Conservation (phyloP, 2,329 filamentous ascomycete genomes). For the Aspergillus sp. region DNA sequence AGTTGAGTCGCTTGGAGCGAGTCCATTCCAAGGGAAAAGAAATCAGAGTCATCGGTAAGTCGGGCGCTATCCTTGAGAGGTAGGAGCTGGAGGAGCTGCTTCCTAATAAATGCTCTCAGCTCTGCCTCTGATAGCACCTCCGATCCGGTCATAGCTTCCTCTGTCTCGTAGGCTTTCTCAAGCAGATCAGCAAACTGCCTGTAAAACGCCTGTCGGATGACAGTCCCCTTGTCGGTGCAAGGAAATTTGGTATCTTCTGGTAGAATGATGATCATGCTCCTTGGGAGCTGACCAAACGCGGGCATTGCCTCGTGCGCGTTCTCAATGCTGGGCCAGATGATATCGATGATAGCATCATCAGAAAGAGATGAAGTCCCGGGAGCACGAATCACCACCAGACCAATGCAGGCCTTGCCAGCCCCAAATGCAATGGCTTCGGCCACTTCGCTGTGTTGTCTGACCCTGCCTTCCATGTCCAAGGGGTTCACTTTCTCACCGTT, state of each 20-base stretch:
- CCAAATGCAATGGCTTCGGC: slow-evolving; percentile 60
- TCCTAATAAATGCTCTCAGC: slow-evolving; percentile 34
- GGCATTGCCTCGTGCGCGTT: slow-evolving; percentile 50
- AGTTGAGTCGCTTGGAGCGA: slow-evolving; percentile 58
- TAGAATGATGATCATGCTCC: slow-evolving; percentile 53
- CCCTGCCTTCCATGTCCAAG: slow-evolving; percentile 51
- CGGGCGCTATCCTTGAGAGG: slow-evolving; percentile 14
- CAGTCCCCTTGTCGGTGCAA: slow-evolving; percentile 55
- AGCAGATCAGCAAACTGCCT: slow-evolving; percentile 47
- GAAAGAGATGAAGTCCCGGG: slow-evolving; percentile 43
- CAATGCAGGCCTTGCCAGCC: slow-evolving; percentile 51
- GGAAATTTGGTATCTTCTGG: slow-evolving; percentile 46
- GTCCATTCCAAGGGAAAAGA: slow-evolving; percentile 58
- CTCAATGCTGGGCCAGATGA: slow-evolving; percentile 51
- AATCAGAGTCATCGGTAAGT: slow-evolving; percentile 48
- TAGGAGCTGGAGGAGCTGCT: slow-evolving; percentile 26
- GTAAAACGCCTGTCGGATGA: slow-evolving; percentile 53
- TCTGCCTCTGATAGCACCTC: slow-evolving; percentile 23
- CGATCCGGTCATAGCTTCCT: slow-evolving; percentile 21
- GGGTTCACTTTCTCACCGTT: slow-evolving; percentile 53
- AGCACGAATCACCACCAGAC: slow-evolving; percentile 53
- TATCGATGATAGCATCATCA: slow-evolving; percentile 46
- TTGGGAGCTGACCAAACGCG: slow-evolving; percentile 53
- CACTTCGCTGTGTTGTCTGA: slow-evolving; percentile 53
- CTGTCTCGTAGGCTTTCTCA: slow-evolving; percentile 40